Conservation (phyloP, 1,284 basidiomycete genomes). For the Irpex sp. region DNA sequence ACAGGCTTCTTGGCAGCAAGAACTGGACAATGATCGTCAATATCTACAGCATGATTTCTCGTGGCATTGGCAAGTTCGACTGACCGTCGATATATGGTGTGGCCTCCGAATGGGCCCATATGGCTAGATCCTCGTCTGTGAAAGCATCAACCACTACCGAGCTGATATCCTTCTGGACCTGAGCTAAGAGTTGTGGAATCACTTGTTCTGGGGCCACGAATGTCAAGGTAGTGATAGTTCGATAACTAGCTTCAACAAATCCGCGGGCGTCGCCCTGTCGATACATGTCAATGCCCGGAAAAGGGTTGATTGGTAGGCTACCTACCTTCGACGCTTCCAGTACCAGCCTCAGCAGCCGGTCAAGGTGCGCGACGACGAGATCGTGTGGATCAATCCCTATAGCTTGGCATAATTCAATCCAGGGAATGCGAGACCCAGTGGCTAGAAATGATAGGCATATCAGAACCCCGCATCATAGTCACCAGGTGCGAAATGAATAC, state of each 20-base stretch:
- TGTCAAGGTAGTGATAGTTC: constrained; percentile 71
- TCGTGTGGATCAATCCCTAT: constrained; percentile 66
- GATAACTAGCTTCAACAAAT: constrained; percentile 65
- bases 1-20: constrained; percentile 55
- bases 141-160: constrained; percentile 55
- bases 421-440: constrained; percentile 58
- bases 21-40: constrained; percentile 39
- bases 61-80: constrained; percentile 14
- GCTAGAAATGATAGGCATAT: constrained; percentile 30
- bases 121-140: constrained; percentile 70
- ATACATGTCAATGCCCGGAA: neutral
- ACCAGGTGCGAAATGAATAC: constrained; percentile 29
- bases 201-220: constrained; percentile 74
- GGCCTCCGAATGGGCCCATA: constrained; percentile 84
- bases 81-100: constrained; percentile 76
- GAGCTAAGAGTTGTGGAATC: constrained; percentile 67
- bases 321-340: constrained; percentile 46
- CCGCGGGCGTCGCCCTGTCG: constrained; percentile 11
- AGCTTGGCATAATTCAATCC: constrained; percentile 82
- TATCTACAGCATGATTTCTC: neutral
- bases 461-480: too few relatives aligned
- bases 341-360: constrained; percentile 48
- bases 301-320: constrained; percentile 1
- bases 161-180: constrained; percentile 63
- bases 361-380: constrained; percentile 48